Percentiles rank a stretch among this genome's conserved stretches.
phyloP scores from a whole-genome alignment of 768 basidiomycete genomes.

The Cystobasidium onofrii region DNA sequence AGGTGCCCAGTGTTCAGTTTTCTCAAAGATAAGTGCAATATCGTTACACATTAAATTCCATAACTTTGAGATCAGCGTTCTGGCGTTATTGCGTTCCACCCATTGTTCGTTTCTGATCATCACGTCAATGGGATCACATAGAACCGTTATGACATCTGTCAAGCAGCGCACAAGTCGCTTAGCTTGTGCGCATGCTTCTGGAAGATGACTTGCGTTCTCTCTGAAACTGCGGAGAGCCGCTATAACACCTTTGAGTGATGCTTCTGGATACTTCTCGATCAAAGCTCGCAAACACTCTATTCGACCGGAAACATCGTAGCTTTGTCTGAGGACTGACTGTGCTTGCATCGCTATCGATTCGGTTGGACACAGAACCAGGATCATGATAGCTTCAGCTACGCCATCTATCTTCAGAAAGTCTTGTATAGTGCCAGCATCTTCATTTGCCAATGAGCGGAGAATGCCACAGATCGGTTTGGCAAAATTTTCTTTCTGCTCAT shows the following conservation, averaged over 20 bases:
- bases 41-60: constrained; percentile 77
- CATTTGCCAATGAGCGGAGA: constrained; percentile 61
- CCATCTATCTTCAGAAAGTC: constrained; percentile 55
- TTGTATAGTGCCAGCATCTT: constrained; percentile 51
- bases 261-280: constrained; percentile 59
- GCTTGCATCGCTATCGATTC: constrained; percentile 65
- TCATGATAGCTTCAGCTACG: constrained; percentile 56
- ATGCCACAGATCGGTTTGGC: constrained; percentile 59
- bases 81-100: constrained; percentile 36
- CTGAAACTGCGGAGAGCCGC: constrained; percentile 62
- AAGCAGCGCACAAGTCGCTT: constrained; percentile 84
- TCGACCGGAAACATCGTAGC: constrained; percentile 82
- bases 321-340: constrained; percentile 69
- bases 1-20: constrained; percentile 71
- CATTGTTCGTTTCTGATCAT: constrained; percentile 50
- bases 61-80: constrained; percentile 56
- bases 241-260: constrained; percentile 62
- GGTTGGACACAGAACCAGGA: constrained; percentile 72
- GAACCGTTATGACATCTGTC: constrained; percentile 80
- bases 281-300: constrained; percentile 77
- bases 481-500: constrained; percentile 55
- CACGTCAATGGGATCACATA: constrained; percentile 66
- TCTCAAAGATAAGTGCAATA: constrained; percentile 73
- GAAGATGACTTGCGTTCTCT: constrained; percentile 55
- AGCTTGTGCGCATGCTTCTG: constrained; percentile 82